A percentile compares a stretch with the other conserved stretches of the same genome.
These are phyloP conservation scores for Nepenthes gracilis DNA, from an alignment of 148 eudicot genomes.

Conservation along the genomic window DNA sequence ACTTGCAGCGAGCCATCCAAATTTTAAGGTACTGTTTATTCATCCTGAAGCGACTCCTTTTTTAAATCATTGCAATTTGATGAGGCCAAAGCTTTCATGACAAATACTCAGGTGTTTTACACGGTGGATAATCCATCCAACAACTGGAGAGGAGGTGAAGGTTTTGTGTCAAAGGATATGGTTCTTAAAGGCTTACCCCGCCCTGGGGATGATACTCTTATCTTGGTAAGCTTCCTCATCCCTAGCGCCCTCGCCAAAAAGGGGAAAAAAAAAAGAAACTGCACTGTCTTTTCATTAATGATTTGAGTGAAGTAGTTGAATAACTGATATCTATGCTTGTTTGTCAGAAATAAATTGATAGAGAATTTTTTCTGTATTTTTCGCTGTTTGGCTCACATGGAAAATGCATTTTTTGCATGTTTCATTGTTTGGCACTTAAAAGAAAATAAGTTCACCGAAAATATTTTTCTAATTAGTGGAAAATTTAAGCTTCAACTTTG, in stretches of 20 bases:
- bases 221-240: slow-evolving; percentile 42
- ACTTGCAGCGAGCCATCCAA: slow-evolving; percentile 79
- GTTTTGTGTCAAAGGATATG: slow-evolving; percentile 83
- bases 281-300: neutral
- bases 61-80: neutral
- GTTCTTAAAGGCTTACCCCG: slow-evolving; percentile 79
- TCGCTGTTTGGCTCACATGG: too few species aligned
- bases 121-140: slow-evolving; percentile 84
- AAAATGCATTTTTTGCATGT: too few species aligned
- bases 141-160: slow-evolving; percentile 85
- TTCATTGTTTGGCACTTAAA: too few species aligned
- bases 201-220: slow-evolving; percentile 76
- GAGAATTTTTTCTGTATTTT: too few species aligned
- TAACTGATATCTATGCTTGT: too few species aligned
- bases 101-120: slow-evolving; percentile 54
- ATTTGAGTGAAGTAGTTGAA: too few species aligned
- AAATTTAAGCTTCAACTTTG: too few species aligned
- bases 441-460: too few species aligned
- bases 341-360: too few species aligned
- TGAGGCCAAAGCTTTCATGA: slow-evolving; percentile 7
- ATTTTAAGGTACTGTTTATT: slow-evolving; percentile 56
- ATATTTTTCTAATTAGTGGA: too few species aligned
- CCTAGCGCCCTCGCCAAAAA: neutral
- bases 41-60: neutral
- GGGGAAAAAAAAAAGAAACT: neutral